Evolutionary conservation across 169 alveolate species (phyloP).

Genomic region (Eimeria maxima): DNA sequence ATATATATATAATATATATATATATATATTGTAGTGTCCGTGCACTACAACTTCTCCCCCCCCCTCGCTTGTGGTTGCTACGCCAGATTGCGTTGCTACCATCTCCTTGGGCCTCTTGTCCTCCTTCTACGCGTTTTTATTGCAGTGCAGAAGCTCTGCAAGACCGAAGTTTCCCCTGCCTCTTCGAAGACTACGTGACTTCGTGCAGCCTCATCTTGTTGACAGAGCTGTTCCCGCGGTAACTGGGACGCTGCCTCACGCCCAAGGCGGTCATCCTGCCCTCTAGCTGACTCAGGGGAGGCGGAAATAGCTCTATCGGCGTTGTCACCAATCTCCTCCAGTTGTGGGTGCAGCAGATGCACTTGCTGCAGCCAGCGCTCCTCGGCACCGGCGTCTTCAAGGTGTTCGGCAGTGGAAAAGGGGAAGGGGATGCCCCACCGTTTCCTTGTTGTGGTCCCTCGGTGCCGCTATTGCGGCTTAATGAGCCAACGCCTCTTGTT

Average conservation of each 20-base stretch:
- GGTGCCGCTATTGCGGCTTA: slow-evolving; percentile 25
- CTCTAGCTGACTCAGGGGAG: not conserved
- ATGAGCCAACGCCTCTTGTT: slow-evolving; percentile 14
- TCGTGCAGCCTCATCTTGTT: not conserved
- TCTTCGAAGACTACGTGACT: slow-evolving; percentile 64
- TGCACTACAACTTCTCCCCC: too few relatives aligned
- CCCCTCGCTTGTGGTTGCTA: too few relatives aligned
- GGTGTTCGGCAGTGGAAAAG: slow-evolving; percentile 24
- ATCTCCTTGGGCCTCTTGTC: too few relatives aligned
- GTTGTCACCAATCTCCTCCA: not conserved
- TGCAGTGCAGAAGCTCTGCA: not conserved
- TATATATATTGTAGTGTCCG: too few relatives aligned
- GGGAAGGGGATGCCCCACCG: not conserved
- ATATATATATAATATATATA: too few relatives aligned
- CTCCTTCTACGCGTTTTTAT: not conserved
- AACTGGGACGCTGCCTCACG: not conserved
- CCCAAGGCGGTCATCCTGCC: not conserved
- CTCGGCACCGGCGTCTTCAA: slow-evolving; percentile 43
- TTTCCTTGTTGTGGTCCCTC: not conserved
- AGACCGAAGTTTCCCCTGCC: not conserved
- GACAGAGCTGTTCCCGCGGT: slow-evolving; percentile 69
- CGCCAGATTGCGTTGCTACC: too few relatives aligned
- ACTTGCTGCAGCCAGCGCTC: slow-evolving; percentile 79
- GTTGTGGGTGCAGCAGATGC: slow-evolving; percentile 37
- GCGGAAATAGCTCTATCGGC: not conserved